A percentile compares a stretch with the other conserved stretches of the same genome.
These are phyloP conservation scores for Termitomyces sp. DNA, from an alignment of 768 basidiomycete genomes.

Conservation along the genomic window DNA sequence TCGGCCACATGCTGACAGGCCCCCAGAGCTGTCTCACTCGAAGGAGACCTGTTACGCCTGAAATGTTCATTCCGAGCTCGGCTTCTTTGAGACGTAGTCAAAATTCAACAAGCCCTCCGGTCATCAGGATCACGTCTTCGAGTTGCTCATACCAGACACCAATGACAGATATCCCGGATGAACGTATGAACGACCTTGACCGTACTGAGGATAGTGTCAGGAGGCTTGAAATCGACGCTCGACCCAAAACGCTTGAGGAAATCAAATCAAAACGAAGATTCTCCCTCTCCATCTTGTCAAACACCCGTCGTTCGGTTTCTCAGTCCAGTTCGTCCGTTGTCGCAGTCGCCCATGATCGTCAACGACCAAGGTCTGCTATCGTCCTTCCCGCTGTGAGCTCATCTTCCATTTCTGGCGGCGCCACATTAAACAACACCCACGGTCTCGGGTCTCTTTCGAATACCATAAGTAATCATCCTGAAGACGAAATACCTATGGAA, in stretches of 20 bases:
- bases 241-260: conserved; percentile 30
- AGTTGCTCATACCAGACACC: conserved; percentile 13
- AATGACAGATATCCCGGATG: neutral
- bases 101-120: conserved; percentile 9
- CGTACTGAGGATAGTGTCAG: neutral
- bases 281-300: conserved; percentile 29
- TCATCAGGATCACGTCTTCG: conserved; percentile 20
- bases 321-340: conserved; percentile 14
- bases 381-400: conserved; percentile 3
- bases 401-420: conserved; percentile 4
- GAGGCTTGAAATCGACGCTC: conserved; percentile 15
- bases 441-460: neutral
- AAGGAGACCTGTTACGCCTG: conserved; percentile 14
- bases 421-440: neutral
- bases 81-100: neutral
- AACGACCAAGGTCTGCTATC: conserved; percentile 9
- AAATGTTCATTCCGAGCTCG: conserved; percentile 15
- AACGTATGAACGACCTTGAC: neutral
- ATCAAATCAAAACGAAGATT: conserved; percentile 35
- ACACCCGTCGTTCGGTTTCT: conserved; percentile 18
- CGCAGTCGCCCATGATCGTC: conserved; percentile 10
- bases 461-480: neutral
- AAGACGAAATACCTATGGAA: neutral
- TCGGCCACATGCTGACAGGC: neutral
- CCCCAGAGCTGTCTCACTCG: conserved; percentile 14